Base-by-base conservation (phyloP, 352 stramenopile genomes). In the Phytophthora boehmeriae region DNA sequence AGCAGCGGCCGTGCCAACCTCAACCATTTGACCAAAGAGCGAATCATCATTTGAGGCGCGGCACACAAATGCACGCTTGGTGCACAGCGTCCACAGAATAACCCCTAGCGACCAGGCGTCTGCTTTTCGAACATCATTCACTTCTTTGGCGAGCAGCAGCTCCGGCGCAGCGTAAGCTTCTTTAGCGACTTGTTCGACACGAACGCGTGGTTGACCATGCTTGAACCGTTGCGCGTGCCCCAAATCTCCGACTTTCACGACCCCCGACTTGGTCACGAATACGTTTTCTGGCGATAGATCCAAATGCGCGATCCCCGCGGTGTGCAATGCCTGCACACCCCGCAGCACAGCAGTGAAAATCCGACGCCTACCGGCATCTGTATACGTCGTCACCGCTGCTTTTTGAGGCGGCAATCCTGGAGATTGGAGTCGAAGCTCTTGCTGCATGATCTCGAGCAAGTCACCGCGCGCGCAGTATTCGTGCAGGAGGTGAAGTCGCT, bases 271-370 rank as follows among this genome's bases (percentile, higher is more conserved):
- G 25, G 91, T 95, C 23, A 98, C 58, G 36, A 98, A 91, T 70
- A 97, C 84, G 66, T 98, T 98, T 66, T 98, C 95, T 8, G 98
- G 81, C 49, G 97, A 98, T 32, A 98, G 55, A 66, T 98, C 95
- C 48, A 97, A 79, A 73, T 98, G 94, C 34, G 82, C 93, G 57
- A 98, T 95, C 55, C 83, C 87, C 20, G 71, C 54, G 4, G 56
- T 73, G 65, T 98, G 94, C 2, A 98, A 79, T 38, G 88, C 91
- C 8, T 85, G 75, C 0, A 98, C 88, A 10, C 88, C 88, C 10
- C 78, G 87, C 46, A 98, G 75, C 62, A 96, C 89, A 62, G 97
- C 82, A 30, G 30, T 49, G 41, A 89, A 86, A 27, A 91, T 51
- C 11, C 51, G 50, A 4, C 72, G 73, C 36, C 85, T 61, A 9